Conservation (phyloP, 2,329 filamentous ascomycete species). For the Trichophyton equinum region DNA sequence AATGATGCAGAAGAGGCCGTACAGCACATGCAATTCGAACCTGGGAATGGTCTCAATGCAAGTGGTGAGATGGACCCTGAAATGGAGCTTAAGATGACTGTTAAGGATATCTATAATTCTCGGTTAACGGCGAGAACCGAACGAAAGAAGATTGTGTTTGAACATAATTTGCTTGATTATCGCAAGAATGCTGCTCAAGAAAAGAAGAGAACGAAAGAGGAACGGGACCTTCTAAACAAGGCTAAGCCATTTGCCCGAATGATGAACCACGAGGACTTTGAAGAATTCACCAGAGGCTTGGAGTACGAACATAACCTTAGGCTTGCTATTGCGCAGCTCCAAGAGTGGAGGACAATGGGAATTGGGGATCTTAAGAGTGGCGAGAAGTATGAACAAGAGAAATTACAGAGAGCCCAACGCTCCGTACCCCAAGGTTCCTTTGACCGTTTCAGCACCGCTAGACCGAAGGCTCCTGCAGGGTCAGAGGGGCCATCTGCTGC, state of each 20-base stretch:
- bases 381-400: constrained; percentile 87
- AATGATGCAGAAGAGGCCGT: constrained; percentile 98
- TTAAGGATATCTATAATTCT: constrained; percentile 97
- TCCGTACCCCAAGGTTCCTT: constrained; percentile 62
- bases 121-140: constrained; percentile 82
- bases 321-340: constrained; percentile 76
- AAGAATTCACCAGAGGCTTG: constrained; percentile 69
- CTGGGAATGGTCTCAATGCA: constrained; percentile 81
- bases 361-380: constrained; percentile 77
- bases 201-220: constrained; percentile 93
- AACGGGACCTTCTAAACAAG: constrained; percentile 79
- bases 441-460: constrained; percentile 65
- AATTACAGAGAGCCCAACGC: constrained; percentile 57
- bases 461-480: constrained; percentile 56
- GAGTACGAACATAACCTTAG: constrained; percentile 85
- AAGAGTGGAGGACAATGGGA: constrained; percentile 79
- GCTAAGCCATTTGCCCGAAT: constrained; percentile 92
- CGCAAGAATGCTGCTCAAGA: constrained; percentile 78
- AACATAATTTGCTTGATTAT: constrained; percentile 88
- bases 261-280: constrained; percentile 90
- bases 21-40: constrained; percentile 96
- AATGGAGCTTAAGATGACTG: constrained; percentile 92
- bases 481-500: constrained; percentile 63
- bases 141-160: constrained; percentile 91
- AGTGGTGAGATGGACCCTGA: constrained; percentile 86